Percentiles rank a stretch among this genome's conserved stretches.
Conservation (phyloP, 495 filamentous ascomycete species). For the Cetradonia linearis region DNA sequence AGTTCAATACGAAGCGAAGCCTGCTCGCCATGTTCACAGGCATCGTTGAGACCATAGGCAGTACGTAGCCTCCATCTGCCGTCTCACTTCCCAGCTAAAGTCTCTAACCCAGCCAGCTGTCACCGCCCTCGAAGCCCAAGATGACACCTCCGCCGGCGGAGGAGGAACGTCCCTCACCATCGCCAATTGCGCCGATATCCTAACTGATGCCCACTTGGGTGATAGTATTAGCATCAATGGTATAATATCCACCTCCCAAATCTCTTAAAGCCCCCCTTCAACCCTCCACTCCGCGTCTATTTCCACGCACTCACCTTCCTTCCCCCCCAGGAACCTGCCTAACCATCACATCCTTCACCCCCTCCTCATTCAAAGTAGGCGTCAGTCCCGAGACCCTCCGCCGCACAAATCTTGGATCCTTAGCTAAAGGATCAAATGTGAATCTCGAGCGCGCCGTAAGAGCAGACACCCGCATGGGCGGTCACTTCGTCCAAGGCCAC, state of each 20-base stretch:
- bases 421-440: constrained; percentile 49
- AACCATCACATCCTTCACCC: constrained; percentile 73
- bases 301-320: constrained; percentile 25
- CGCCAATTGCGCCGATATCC: constrained; percentile 59
- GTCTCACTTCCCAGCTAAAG: constrained; percentile 11
- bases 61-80: constrained; percentile 39
- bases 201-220: constrained; percentile 72
- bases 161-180: constrained; percentile 88
- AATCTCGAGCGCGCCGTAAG: constrained; percentile 92
- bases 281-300: too few relatives aligned
- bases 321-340: constrained; percentile 57
- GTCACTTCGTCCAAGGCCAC: constrained; percentile 74
- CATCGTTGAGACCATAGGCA: constrained; percentile 89
- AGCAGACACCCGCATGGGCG: constrained; percentile 75
- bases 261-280: too few relatives aligned
- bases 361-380: constrained; percentile 74
- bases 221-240: constrained; percentile 93
- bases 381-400: constrained; percentile 94
- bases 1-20: constrained; percentile 10
- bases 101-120: constrained; percentile 49
- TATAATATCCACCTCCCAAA: too few relatives aligned
- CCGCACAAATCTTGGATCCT: constrained; percentile 78
- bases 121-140: constrained; percentile 65
- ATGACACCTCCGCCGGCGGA: constrained; percentile 54
- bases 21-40: constrained; percentile 79